Base-by-base conservation (phyloP, 306 rosid species). In the Hippophae gyantsensis region DNA sequence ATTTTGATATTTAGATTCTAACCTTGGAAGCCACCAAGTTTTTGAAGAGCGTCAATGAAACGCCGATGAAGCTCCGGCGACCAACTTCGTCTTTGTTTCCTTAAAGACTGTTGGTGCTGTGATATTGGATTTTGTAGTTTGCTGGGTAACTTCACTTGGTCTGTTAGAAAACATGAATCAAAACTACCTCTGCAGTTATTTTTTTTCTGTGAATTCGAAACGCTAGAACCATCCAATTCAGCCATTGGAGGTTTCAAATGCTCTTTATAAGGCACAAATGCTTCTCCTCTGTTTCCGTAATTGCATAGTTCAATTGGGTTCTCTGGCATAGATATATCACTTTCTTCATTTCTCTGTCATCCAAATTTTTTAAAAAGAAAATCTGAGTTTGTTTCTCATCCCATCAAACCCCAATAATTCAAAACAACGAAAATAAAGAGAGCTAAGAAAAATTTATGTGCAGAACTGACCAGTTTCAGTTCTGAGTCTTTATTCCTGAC, bases 21-120 rank as follows among this genome's bases (percentile, higher is more conserved):
- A 86, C 97, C 94, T 68, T 90, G 86, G 60, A 84, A 75, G 61
- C 97, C 97, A 10, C 97, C 97, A 13, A 90, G 95, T 58, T 77
- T 84, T 43, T 82, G 89, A 58, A 86, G 82, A 0, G 94, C 90
- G 46, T 86, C 90, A 43, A 84, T 66, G 54, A 90, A 90, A 8
- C 89, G 81, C 25, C 89, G 78, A 25, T 90, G 94, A 61, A 90
- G 94, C 77, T 87, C 94, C 0, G 85, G 82, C 1, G 95, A 84
- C 97, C 97, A 90, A 79, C 90, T 75, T 6, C 97, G 79, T 59
- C 97, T 74, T 54, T 82, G 97, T 57, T 90, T 90, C 75, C 95
- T 82, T 0, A 70, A 64, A 41, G 59, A 56, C 66, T 78, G 94
- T 59, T 68, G 78, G 41, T 62, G 69, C 48, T 57, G 69, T 54